These are phyloP conservation scores for Tylopilus sp. DNA, from an alignment of 1,284 basidiomycete genomes.

Conservation along the genomic window DNA sequence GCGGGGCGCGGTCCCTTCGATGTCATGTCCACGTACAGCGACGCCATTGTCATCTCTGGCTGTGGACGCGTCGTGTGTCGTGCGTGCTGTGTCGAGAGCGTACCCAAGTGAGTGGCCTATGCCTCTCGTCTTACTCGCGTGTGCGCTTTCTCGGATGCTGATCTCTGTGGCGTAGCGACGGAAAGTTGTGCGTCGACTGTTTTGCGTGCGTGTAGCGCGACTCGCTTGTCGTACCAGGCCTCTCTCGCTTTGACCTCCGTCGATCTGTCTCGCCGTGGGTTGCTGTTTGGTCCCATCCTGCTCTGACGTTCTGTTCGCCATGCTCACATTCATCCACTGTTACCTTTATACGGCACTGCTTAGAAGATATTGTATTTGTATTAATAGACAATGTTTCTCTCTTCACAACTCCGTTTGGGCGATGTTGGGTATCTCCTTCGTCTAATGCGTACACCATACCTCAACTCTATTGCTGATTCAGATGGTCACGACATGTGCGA, in stretches of 20 bases:
- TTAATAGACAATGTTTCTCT: slow-evolving; percentile 3
- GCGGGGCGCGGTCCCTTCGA: slow-evolving; percentile 1
- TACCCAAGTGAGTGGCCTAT: slow-evolving; percentile 21
- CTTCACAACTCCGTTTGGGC: background rate
- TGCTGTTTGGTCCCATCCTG: background rate
- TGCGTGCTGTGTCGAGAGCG: slow-evolving; percentile 28
- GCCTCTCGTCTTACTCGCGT: background rate
- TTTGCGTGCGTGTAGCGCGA: slow-evolving; percentile 22
- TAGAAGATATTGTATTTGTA: slow-evolving; percentile 16
- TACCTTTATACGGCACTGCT: slow-evolving; percentile 1
- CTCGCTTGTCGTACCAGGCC: background rate
- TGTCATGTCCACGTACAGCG: background rate
- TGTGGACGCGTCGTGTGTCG: slow-evolving; percentile 31
- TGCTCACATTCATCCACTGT: slow-evolving; percentile 2
- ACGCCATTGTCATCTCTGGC: slow-evolving; percentile 18
- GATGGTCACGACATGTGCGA: background rate
- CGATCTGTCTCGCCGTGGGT: background rate
- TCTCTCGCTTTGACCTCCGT: background rate
- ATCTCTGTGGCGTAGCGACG: slow-evolving; percentile 21
- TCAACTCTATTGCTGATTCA: background rate
- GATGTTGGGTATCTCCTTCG: background rate
- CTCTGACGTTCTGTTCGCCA: background rate
- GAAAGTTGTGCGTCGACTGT: slow-evolving; percentile 31
- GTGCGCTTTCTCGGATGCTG: background rate
- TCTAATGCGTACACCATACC: background rate